A percentile compares a stretch with the other conserved stretches of the same genome.
Evolutionary conservation across 139 green algal genomes (phyloP).

Genomic region (Ettlia oleoabundans): DNA sequence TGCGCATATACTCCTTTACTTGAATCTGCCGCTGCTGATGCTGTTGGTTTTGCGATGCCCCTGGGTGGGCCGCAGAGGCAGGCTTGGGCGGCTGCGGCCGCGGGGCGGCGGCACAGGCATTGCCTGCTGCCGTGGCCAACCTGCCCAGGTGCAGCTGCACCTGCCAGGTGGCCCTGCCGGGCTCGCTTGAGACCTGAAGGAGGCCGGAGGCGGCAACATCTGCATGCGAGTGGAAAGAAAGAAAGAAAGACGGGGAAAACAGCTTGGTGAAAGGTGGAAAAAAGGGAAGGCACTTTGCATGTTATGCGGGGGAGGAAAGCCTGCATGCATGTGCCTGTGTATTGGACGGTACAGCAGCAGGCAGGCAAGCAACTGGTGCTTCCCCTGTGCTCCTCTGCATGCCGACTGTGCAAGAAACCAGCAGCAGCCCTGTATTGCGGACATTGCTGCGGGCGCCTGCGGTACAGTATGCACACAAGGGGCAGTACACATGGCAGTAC

Average conservation of each 20-base stretch:
- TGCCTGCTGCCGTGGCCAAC: neutral
- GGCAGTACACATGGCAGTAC: neutral
- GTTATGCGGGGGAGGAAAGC: no score
- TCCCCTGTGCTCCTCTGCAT: no score
- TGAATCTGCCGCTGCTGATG: neutral
- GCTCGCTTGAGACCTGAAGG: neutral
- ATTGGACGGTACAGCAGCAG: no score
- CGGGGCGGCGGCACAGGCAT: neutral
- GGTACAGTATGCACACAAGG: neutral
- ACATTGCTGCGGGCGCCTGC: no score
- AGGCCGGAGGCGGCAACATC: neutral
- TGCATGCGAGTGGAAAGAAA: neutral
- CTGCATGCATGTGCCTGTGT: no score
- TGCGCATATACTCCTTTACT: neutral
- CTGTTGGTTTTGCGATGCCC: neutral
- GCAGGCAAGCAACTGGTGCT: no score
- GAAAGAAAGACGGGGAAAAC: neutral
- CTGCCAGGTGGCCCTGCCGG: neutral
- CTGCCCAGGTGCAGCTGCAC: slow-evolving; percentile 14
- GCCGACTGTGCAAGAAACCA: no score
- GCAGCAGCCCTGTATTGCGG: no score
- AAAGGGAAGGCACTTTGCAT: no score
- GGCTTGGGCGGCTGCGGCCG: neutral
- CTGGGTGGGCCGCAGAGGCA: neutral
- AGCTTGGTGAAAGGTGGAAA: neutral